Evolutionary conservation across 331 rosid genomes (phyloP).

Genomic region (Rosa hybrid): DNA sequence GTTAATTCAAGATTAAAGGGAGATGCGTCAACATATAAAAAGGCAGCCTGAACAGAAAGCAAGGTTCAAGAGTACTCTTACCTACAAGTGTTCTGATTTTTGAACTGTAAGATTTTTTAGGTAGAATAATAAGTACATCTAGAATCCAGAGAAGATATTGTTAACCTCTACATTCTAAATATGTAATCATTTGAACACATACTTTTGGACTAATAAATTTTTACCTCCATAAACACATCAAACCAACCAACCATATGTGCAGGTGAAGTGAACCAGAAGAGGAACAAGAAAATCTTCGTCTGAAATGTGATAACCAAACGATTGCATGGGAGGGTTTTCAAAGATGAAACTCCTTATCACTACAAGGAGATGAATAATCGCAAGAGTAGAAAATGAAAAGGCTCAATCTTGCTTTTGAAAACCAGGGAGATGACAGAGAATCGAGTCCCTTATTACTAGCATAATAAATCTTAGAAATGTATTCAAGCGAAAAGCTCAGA

Average conservation of each 20-base stretch:
- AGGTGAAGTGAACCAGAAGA: neutral
- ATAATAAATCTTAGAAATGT: neutral
- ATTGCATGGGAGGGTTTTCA: neutral
- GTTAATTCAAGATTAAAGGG: neutral
- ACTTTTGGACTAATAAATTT: neutral
- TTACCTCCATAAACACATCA: neutral
- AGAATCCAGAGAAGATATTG: neutral
- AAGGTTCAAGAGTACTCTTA: neutral
- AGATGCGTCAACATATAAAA: neutral
- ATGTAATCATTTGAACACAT: neutral
- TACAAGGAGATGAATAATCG: neutral
- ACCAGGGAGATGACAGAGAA: neutral
- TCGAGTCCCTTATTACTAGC: no score
- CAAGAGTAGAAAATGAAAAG: neutral
- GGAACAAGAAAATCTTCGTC: neutral
- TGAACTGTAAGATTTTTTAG: neutral
- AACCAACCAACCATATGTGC: neutral
- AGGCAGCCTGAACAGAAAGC: neutral
- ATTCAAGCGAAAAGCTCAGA: neutral
- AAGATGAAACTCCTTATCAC: neutral
- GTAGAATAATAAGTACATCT: neutral
- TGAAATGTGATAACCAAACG: neutral
- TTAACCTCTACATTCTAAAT: neutral
- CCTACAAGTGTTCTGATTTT: neutral
- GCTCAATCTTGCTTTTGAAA: neutral